A percentile compares a stretch with the other conserved stretches of the same genome.
phyloP scores from a whole-genome alignment of 345 rosid species.

The Clarkia xantiana region DNA sequence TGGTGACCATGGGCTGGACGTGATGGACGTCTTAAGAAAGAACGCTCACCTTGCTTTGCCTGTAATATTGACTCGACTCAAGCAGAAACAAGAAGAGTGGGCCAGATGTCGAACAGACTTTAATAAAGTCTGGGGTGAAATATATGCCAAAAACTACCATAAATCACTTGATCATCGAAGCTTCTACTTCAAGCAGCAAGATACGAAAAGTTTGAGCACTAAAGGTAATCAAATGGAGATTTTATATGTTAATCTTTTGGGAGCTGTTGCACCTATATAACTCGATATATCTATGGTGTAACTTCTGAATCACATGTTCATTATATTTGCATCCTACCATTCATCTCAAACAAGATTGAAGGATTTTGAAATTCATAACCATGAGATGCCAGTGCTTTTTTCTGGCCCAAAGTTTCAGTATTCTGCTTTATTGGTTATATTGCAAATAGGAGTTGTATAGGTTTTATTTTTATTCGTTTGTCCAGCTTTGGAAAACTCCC shows the following conservation, averaged over 20 bases:
- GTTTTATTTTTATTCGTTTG: no score
- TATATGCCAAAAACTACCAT: constrained; percentile 85
- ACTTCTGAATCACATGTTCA: no score
- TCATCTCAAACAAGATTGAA: no score
- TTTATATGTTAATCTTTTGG: neutral
- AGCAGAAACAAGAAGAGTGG: constrained; percentile 99
- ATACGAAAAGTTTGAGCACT: constrained; percentile 75
- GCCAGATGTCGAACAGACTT: constrained; percentile 83
- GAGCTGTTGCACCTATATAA: neutral
- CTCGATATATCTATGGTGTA: no score
- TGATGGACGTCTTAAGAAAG: constrained; percentile 76
- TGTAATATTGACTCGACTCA: constrained; percentile 79
- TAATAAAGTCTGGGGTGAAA: constrained; percentile 96
- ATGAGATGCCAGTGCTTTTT: no score
- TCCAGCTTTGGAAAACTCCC: no score
- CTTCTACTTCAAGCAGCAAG: constrained; percentile 97
- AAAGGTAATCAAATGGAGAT: constrained; percentile 44
- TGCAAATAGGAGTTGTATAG: no score
- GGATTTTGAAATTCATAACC: no score
- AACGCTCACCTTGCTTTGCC: constrained; percentile 80
- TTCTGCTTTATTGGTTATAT: no score
- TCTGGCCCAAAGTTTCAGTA: no score
- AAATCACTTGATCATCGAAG: constrained; percentile 96
- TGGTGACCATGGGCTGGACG: constrained; percentile 97
- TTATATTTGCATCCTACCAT: no score